These are phyloP conservation scores for Cryptosporidium felis DNA, from an alignment of 169 alveolate genomes.

Conservation along the genomic window DNA sequence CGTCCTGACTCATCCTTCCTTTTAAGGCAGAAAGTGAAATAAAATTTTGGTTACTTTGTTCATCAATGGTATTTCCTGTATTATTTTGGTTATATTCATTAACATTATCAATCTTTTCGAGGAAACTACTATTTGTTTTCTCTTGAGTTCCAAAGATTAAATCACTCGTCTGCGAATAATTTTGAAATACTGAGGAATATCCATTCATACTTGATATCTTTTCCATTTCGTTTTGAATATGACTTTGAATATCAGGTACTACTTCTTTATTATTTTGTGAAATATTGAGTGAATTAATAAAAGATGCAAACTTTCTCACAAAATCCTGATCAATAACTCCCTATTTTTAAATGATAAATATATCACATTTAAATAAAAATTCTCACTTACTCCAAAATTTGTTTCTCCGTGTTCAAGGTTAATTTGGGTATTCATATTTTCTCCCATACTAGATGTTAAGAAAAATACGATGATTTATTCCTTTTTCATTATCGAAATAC, in stretches of 20 bases:
- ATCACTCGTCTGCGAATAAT: constrained; percentile 20
- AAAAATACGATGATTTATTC: no score
- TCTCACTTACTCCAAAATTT: constrained; percentile 26
- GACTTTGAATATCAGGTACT: not conserved
- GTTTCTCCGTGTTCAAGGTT: constrained; percentile 7
- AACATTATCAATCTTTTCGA: not conserved
- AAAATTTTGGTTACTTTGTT: not conserved
- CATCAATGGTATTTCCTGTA: not conserved
- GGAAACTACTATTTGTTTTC: not conserved
- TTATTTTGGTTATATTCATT: not conserved
- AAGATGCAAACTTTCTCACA: constrained; percentile 24
- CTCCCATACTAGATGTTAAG: not conserved
- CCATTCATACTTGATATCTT: not conserved
- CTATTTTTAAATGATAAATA: not conserved
- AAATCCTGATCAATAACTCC: constrained; percentile 28
- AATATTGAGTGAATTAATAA: constrained; percentile 11
- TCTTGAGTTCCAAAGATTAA: constrained; percentile 17
- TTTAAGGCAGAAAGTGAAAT: constrained; percentile 29
- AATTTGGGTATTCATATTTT: constrained; percentile 8
- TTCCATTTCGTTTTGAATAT: constrained; percentile 12
- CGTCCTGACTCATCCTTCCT: constrained; percentile 58
- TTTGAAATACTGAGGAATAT: not conserved
- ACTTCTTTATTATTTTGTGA: constrained; percentile 4
- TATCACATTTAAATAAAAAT: not conserved
- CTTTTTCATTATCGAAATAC: no score